Conservation (phyloP, 345 rosid genomes). For the Citrus maxima region DNA sequence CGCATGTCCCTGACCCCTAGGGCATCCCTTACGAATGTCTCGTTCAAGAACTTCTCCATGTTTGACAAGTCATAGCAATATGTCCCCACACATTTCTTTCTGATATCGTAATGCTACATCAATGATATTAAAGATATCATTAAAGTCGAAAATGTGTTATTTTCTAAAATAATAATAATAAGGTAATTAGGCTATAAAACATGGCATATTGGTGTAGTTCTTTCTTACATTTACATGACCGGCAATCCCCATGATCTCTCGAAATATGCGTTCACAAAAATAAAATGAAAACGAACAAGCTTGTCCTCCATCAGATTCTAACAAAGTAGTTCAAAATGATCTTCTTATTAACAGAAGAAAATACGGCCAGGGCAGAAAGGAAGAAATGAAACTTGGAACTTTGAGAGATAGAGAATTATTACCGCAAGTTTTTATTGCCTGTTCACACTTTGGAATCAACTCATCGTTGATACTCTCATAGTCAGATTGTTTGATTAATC, state of each 20-base stretch:
- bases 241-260: constrained; percentile 18
- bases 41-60: constrained; percentile 57
- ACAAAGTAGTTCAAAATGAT: not conserved
- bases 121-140: not conserved
- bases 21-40: constrained; percentile 44
- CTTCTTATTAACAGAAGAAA: not conserved
- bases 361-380: not conserved
- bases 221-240: constrained; percentile 50
- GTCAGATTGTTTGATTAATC: constrained; percentile 40
- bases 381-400: not conserved
- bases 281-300: constrained; percentile 35
- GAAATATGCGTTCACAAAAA: constrained; percentile 36
- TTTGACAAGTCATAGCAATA: constrained; percentile 73
- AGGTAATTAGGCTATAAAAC: not conserved
- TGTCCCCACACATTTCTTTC: constrained; percentile 61
- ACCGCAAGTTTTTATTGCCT: constrained; percentile 48
- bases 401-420: not conserved
- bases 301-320: constrained; percentile 44
- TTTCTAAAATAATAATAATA: too few relatives aligned
- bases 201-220: not conserved
- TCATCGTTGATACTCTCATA: constrained; percentile 35
- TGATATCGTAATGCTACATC: constrained; percentile 72
- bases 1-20: constrained; percentile 61
- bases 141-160: not conserved
- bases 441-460: constrained; percentile 41